Evolutionary conservation across 2,329 filamentous ascomycete genomes (phyloP).

Genomic region (Alternaria angustiovoidea): DNA sequence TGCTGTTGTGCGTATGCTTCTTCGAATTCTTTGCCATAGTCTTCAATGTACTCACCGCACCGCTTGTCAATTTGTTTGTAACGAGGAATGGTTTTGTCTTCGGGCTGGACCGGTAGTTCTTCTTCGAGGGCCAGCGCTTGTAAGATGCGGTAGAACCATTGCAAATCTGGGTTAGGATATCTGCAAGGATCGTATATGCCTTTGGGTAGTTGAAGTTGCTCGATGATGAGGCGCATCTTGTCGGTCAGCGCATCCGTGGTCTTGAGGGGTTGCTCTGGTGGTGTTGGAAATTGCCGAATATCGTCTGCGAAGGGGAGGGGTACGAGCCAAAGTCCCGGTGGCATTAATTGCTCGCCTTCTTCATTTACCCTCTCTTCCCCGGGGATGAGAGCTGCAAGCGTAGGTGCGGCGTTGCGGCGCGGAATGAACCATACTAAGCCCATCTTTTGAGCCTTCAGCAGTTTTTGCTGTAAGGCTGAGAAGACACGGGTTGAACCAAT

Average conservation of each 20-base stretch:
- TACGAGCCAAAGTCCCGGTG: constrained; percentile 87
- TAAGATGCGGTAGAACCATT: constrained; percentile 97
- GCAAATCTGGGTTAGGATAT: constrained; percentile 90
- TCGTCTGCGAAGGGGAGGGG: constrained; percentile 91
- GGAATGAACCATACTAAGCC: constrained; percentile 90
- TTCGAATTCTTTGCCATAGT: constrained; percentile 77
- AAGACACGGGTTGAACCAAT: constrained; percentile 94
- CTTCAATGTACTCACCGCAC: constrained; percentile 77
- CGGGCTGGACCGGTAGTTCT: constrained; percentile 76
- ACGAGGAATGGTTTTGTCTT: constrained; percentile 84
- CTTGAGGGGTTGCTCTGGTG: constrained; percentile 54
- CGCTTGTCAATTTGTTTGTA: constrained; percentile 88
- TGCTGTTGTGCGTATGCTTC: constrained; percentile 59
- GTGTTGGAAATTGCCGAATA: constrained; percentile 75
- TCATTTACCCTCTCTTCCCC: constrained; percentile 71
- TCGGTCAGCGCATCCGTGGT: constrained; percentile 76
- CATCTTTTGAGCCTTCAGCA: constrained; percentile 80
- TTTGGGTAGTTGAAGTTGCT: constrained; percentile 88
- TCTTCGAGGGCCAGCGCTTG: constrained; percentile 92
- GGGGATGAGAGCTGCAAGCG: constrained; percentile 82
- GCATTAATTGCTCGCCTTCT: constrained; percentile 73
- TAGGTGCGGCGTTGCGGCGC: constrained; percentile 79
- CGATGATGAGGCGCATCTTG: constrained; percentile 80
- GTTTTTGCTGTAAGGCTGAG: constrained; percentile 86
- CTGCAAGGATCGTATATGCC: constrained; percentile 82